Evolutionary conservation across 495 filamentous ascomycete genomes (phyloP), one percentile per base, ranked within the genome.

Genomic region (Podospora appendiculata): DNA sequence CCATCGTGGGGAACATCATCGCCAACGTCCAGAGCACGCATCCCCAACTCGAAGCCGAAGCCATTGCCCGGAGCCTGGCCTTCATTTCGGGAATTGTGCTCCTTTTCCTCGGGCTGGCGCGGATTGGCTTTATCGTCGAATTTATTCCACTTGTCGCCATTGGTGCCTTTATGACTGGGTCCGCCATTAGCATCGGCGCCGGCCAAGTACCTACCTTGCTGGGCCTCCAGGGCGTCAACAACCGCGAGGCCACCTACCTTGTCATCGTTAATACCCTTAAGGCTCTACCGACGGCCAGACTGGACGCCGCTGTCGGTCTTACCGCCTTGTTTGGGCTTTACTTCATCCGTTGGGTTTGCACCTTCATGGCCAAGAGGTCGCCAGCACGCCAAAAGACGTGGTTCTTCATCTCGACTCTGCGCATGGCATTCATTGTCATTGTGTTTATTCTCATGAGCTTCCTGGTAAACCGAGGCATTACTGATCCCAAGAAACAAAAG

Each of bases 1-100:
- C 87, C 12, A 70, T 97, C 43, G 84, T 85, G 3, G 93, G 93
- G 39, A 82, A 84, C 41, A 83, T 95, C 43, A 77, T 96, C 47
- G 54, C 69, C 43, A 64, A 77, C 8, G 85, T 81, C 8, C 60
- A 70, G 32, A 65, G 70, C 19, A 68, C 60, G 33, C 64, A 81
- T 41, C 70, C 61, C 4, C 53, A 64, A 1, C 64, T 76, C 13
- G 51, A 51, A 2, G 56, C 63, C 5, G 62, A 71, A 6, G 61
- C 58, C 34, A 72, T 78, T 42, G 75, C 75, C 6, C 61, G 70
- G 8, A 68, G 66, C 19, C 62, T 79, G 19, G 68, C 76, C 6
- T 56, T 80, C 9, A 69, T 79, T 13, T 68, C 68, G 32, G 77
- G 77, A 0, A 51, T 58, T 10, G 70, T 79, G 36, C 67, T 77